phyloP scores from a whole-genome alignment of 495 filamentous ascomycete genomes.

The Neurospora sublineolata region DNA sequence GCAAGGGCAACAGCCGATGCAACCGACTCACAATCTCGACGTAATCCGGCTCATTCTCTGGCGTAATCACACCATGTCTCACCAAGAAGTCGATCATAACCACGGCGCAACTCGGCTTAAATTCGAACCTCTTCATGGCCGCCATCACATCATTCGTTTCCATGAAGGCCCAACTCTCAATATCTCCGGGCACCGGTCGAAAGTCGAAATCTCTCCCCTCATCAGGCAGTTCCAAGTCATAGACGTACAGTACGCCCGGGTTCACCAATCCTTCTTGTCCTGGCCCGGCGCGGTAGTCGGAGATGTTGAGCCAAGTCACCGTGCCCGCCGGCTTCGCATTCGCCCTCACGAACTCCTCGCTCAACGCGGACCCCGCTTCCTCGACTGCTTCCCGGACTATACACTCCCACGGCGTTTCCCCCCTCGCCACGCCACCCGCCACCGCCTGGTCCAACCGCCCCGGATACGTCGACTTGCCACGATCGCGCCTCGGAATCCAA shows the following conservation, averaged over 20 bases:
- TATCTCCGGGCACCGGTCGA: conserved; percentile 40
- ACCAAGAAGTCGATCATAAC: conserved; percentile 46
- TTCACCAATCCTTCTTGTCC: conserved; percentile 43
- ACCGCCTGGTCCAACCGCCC: conserved; percentile 45
- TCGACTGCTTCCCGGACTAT: conserved; percentile 44
- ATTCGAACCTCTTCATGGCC: conserved; percentile 33
- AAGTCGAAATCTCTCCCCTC: conserved; percentile 21
- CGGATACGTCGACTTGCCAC: conserved; percentile 37
- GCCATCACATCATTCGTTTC: conserved; percentile 33
- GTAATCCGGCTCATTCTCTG: conserved; percentile 39
- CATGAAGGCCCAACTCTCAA: conserved; percentile 39
- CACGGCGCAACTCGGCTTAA: conserved; percentile 42
- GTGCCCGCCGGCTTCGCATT: conserved; percentile 23
- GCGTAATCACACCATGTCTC: conserved; percentile 39
- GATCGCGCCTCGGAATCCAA: conserved; percentile 41
- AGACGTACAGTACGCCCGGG: conserved; percentile 38
- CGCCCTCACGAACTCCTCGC: conserved; percentile 17
- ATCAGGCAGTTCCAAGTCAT: conserved; percentile 34
- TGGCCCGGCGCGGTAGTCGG: conserved; percentile 21
- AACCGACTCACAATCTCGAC: conserved; percentile 37
- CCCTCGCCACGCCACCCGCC: conserved; percentile 39
- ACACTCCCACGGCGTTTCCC: conserved; percentile 32
- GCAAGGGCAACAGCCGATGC: conserved; percentile 34
- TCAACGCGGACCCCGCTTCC: conserved; percentile 34
- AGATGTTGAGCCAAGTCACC: conserved; percentile 31